Base-by-base conservation (phyloP, 306 rosid species). In the Ormosia semicastrata region DNA sequence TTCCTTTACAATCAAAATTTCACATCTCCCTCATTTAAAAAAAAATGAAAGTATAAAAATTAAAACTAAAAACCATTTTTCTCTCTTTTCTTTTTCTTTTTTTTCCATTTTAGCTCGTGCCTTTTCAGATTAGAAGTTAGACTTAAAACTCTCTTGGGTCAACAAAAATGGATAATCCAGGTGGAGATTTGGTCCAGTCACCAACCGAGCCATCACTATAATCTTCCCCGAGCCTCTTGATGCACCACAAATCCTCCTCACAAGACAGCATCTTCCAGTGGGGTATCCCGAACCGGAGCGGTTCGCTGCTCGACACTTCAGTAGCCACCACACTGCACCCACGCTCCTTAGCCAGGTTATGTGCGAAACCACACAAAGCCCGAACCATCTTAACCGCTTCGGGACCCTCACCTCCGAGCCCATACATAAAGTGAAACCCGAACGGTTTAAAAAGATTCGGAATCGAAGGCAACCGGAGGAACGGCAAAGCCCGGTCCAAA, bases 111-210 rank as follows among this genome's bases (percentile, higher is more conserved):
- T 13, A 49, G 13, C 15, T 2, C 3, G 6, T 32, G 73, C 4
- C 11, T 62, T 58, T 56, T 24, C 18, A 18, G 0, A 18, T 29
- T 68, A 10, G 8, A 46, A 58, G 24, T 83, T 75, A 94, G 73
- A 24, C 24, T 24, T 24, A 24, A 24, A 95, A 7, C 83, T 95
- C 99, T 83, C 99, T 90, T 1, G 99, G 99, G 80, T 95, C 99
- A 83, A 95, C 98, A 63, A 95, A 95, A 89, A 95, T 89, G 58
- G 99, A 90, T 75, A 75, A 39, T 63, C 90, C 97, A 69, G 99
- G 97, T 5, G 89, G 77, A 6, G 99, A 93, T 76, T 95, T 95
- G 3, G 99, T 90, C 99, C 99, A 93, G 83, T 95, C 99, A 83
- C 98, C 99, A 18, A 95, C 90, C 0, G 98, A 83, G 46, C 98